Conservation (phyloP, 169 alveolate species). For the Miamiensis avidus region DNA sequence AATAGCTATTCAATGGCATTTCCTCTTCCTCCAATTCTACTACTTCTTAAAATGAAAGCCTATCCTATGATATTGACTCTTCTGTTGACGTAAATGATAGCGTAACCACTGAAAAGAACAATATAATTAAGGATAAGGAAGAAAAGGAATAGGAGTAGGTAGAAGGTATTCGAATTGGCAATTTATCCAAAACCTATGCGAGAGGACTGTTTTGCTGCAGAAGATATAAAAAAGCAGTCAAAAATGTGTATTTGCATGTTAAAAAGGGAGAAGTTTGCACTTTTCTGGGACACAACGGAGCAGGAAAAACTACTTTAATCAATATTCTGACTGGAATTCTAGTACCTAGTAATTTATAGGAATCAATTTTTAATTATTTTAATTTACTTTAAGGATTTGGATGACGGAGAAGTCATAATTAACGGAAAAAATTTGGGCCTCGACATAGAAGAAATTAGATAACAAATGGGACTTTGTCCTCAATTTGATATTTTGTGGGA, state of each 20-base stretch:
- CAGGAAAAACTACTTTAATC: constrained; percentile 92
- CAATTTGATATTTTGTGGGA: constrained; percentile 83
- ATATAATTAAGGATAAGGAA: constrained; percentile 29
- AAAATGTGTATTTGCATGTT: constrained; percentile 69
- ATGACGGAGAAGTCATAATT: no score
- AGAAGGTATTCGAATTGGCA: constrained; percentile 49
- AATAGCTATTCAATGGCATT: no score
- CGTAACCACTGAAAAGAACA: no score
- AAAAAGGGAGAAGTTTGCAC: constrained; percentile 82
- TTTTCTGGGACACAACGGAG: constrained; percentile 92
- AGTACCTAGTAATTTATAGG: constrained; percentile 69
- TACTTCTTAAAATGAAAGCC: no score
- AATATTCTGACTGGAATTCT: constrained; percentile 73
- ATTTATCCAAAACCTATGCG: no score
- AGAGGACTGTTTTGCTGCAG: constrained; percentile 11
- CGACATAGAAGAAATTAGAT: constrained; percentile 57
- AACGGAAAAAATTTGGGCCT: constrained; percentile 1
- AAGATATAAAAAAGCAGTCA: constrained; percentile 66
- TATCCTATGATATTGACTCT: no score
- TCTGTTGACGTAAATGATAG: no score
- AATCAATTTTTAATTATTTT: constrained; percentile 62
- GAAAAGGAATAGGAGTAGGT: constrained; percentile 47
- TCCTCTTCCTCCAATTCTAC: no score
- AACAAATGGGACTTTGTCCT: constrained; percentile 80
- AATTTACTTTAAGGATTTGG: no score